Evolutionary conservation across 2,329 filamentous ascomycete species (phyloP).

Genomic region (Paraphoma chrysanthemicola): DNA sequence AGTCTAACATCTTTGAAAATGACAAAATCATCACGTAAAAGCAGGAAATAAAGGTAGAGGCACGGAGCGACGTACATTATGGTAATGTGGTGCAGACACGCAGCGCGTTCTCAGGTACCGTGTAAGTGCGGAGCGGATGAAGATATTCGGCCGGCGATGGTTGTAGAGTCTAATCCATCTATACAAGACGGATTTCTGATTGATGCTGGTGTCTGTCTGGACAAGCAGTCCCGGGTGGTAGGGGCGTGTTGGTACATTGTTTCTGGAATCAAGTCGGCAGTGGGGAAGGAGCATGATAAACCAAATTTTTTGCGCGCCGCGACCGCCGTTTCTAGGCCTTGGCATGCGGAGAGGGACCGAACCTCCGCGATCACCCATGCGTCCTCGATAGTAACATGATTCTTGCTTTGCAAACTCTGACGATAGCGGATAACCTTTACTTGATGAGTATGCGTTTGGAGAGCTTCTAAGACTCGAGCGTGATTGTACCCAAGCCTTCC

Average conservation of each 20-base stretch:
- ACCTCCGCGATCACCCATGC: background rate
- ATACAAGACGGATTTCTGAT: constrained; percentile 1
- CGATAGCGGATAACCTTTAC: too few relatives aligned
- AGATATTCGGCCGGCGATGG: constrained; percentile 19
- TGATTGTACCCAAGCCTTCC: too few relatives aligned
- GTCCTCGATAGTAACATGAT: too few relatives aligned
- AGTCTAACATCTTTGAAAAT: constrained; percentile 51
- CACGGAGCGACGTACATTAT: constrained; percentile 20
- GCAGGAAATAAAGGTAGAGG: constrained; percentile 2
- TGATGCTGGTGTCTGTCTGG: constrained; percentile 13
- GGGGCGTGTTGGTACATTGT: constrained; percentile 32
- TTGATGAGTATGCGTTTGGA: too few relatives aligned
- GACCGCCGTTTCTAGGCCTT: background rate
- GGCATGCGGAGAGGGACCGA: background rate
- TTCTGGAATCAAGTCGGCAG: constrained; percentile 33
- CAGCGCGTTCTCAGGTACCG: constrained; percentile 8
- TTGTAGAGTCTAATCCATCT: constrained; percentile 13
- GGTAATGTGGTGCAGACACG: background rate
- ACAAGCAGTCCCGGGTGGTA: constrained; percentile 19
- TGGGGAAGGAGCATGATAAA: constrained; percentile 29
- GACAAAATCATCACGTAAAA: constrained; percentile 44
- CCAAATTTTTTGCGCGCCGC: constrained; percentile 25
- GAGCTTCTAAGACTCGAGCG: too few relatives aligned
- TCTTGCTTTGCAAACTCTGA: too few relatives aligned
- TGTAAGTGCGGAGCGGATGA: constrained; percentile 9